Evolutionary conservation across 2,329 filamentous ascomycete species (phyloP), one percentile per base, ranked within the genome.

Genomic region (Pseudogymnoascus sp.): DNA sequence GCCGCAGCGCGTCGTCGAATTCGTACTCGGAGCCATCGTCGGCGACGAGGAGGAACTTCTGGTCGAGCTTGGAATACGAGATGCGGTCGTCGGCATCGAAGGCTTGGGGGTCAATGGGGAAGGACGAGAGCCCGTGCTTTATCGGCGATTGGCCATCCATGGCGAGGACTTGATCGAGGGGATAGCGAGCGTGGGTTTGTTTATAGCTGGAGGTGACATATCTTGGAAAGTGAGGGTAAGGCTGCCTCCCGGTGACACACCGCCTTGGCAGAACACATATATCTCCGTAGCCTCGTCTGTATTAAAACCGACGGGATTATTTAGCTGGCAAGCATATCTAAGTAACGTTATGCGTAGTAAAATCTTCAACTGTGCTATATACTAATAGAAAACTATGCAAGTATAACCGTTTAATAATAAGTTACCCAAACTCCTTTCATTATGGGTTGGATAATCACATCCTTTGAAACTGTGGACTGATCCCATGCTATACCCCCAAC

Each of bases 1-100:
- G 83, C 76, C 84, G 87, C 68, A 86, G 76, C 60, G 80, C 81
- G 59, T 82, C 76, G 74, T 95, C 87, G 77, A 88, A 97, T 73
- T 92, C 89, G 77, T 88, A 96, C 74, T 96, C 92, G 65, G 85
- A 83, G 60, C 91, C 91, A 72, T 94, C 87, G 58, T 92, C 90
- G 63, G 90, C 88, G 65, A 96, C 92, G 6, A 94, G 85, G 61
- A 94, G 84, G 77, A 88, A 93, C 72, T 91, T 93, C 71, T 85
- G 82, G 75, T 93, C 88, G 65, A 91, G 80, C 72, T 84, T 89
- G n/a, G 90, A 93, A 77, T 88, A 96, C 5, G 91, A 93, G 71
- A 96, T 90, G 68, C 92, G 89, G 28, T 90, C 83, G 72, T 96
- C 92, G 63, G 78, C 78, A 69, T 88, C 86, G 72, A 96, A 95